Percentiles rank a stretch among this genome's conserved stretches.
These are phyloP conservation scores for Tylopilus orsonianus DNA, from an alignment of 1,284 basidiomycete genomes.

Conservation along the genomic window DNA sequence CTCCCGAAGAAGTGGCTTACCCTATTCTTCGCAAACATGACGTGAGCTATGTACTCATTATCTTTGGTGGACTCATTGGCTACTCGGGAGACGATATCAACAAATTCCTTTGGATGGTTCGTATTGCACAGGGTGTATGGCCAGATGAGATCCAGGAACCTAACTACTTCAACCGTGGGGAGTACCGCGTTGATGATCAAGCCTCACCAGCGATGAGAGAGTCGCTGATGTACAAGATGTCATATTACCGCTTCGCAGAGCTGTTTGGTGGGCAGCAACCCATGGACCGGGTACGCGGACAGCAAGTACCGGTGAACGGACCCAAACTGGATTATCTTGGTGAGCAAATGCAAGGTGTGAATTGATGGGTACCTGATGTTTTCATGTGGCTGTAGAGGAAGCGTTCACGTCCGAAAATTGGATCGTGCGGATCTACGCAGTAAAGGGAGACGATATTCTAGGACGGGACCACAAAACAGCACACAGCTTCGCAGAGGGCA, in stretches of 20 bases:
- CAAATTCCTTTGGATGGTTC: conserved; percentile 99
- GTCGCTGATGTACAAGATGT: conserved; percentile 98
- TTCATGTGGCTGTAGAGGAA: conserved; percentile 61
- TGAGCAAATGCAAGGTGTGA: conserved; percentile 36
- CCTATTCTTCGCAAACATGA: conserved; percentile 97
- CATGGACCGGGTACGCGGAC: conserved; percentile 81
- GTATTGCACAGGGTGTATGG: conserved; percentile 98
- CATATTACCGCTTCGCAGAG: conserved; percentile 91
- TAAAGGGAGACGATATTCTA: conserved; percentile 92
- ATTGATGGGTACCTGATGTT: conserved; percentile 3
- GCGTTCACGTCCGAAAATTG: conserved; percentile 98
- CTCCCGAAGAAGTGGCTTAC: conserved; percentile 92
- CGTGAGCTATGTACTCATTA: conserved; percentile 96
- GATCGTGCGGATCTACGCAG: conserved; percentile 96
- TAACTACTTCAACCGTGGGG: conserved; percentile 93
- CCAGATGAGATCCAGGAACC: conserved; percentile 96
- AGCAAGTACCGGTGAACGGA: conserved; percentile 73
- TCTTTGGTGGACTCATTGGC: conserved; percentile 95
- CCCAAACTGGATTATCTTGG: conserved; percentile 86
- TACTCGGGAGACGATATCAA: conserved; percentile 99
- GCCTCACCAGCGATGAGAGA: conserved; percentile 93
- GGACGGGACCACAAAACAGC: conserved; percentile 87
- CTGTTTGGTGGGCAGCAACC: conserved; percentile 78
- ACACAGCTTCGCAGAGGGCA: conserved; percentile 82
- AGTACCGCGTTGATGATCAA: conserved; percentile 90